Percentiles rank a stretch among this genome's conserved stretches.
These are phyloP conservation scores for Didymellaceae sp. DNA, from an alignment of 2,329 filamentous ascomycete species.

Conservation along the genomic window DNA sequence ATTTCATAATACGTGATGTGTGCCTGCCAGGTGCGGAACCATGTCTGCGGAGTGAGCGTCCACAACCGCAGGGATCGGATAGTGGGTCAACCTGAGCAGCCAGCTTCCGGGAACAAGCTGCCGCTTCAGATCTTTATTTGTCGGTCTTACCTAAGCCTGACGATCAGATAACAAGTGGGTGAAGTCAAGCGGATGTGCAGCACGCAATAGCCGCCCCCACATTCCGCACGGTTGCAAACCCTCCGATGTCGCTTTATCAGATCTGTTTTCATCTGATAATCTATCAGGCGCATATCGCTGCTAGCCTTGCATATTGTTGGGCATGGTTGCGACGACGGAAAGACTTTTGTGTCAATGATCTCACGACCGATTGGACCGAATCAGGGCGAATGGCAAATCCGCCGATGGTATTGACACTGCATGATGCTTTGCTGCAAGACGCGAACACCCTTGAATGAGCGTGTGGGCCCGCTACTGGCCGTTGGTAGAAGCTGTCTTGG, in stretches of 20 bases:
- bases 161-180: slow-evolving; percentile 8
- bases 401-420: background rate
- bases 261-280: slow-evolving; percentile 14
- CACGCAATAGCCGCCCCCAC: slow-evolving; percentile 11
- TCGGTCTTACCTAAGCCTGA: background rate
- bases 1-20: too few species aligned
- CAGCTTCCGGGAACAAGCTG: background rate
- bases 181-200: slow-evolving; percentile 6
- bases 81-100: slow-evolving; percentile 1
- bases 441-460: background rate
- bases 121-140: background rate
- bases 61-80: background rate
- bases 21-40: too few species aligned
- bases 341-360: background rate
- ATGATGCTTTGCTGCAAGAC: background rate
- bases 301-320: background rate
- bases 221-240: slow-evolving; percentile 4
- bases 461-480: slow-evolving; percentile 15
- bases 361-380: background rate
- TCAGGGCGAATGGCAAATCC: slow-evolving; percentile 1
- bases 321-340: background rate
- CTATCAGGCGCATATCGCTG: background rate
- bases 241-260: slow-evolving; percentile 20
- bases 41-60: background rate
- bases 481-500: slow-evolving; percentile 1